Conservation (phyloP, 352 stramenopile species). For the Phytopythium vexans region DNA sequence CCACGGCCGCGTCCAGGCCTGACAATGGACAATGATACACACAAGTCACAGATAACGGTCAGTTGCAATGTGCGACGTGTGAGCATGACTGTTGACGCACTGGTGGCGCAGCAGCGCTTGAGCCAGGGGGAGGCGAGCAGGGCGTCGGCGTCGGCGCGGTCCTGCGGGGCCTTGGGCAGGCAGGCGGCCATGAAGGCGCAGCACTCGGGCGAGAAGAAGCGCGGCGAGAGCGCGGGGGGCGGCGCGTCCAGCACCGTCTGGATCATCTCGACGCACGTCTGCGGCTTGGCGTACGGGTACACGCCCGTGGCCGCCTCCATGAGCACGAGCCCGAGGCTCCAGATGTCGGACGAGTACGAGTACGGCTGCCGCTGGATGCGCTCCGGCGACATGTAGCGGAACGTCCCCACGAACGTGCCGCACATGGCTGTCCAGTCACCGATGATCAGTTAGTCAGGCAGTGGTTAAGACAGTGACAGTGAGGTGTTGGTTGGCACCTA, state of each 20-base stretch:
- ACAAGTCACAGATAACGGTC: not conserved
- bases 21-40: not conserved
- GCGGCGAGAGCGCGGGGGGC: constrained; percentile 55
- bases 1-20: constrained; percentile 32
- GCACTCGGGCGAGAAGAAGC: constrained; percentile 73
- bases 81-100: constrained; percentile 30
- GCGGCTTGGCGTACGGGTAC: constrained; percentile 85
- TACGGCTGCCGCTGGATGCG: constrained; percentile 88
- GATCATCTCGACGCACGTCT: constrained; percentile 83
- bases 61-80: too few relatives aligned
- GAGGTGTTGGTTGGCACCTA: constrained; percentile 12
- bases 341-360: constrained; percentile 90
- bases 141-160: constrained; percentile 55
- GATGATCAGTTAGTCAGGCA: not conserved
- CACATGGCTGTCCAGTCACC: constrained; percentile 68
- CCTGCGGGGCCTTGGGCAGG: constrained; percentile 61
- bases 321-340: constrained; percentile 90
- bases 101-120: constrained; percentile 53
- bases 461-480: not conserved
- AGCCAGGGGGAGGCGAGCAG: constrained; percentile 76
- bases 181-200: constrained; percentile 66
- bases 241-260: constrained; percentile 73
- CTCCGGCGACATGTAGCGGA: constrained; percentile 93
- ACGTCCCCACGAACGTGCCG: constrained; percentile 93
- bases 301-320: constrained; percentile 89